Percentiles rank a stretch among this genome's conserved stretches.
Evolutionary conservation across 2,329 filamentous ascomycete species (phyloP).

Genomic region (Rhynchosporium secalis): DNA sequence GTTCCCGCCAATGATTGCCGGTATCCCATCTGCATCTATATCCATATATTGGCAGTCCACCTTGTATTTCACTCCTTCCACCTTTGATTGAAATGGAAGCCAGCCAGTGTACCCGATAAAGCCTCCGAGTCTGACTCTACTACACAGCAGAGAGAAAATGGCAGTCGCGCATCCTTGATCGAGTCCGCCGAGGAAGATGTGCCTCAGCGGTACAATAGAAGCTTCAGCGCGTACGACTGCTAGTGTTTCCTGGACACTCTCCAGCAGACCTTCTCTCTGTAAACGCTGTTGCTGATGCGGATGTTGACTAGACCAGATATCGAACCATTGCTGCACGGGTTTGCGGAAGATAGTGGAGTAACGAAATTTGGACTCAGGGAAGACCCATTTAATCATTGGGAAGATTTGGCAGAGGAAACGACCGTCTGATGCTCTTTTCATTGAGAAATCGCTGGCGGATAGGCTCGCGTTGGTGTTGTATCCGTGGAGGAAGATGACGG

Average conservation of each 20-base stretch:
- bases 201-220: constrained; percentile 40
- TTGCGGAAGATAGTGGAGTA: constrained; percentile 36
- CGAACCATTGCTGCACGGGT: constrained; percentile 50
- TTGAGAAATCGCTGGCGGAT: constrained; percentile 46
- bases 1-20: not conserved
- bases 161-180: constrained; percentile 48
- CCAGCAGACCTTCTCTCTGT: constrained; percentile 44
- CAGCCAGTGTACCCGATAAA: not conserved
- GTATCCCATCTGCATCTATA: not conserved
- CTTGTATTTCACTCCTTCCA: not conserved
- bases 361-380: constrained; percentile 31
- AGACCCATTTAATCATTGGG: constrained; percentile 26
- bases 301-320: constrained; percentile 44
- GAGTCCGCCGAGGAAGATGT: constrained; percentile 48
- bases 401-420: constrained; percentile 22
- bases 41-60: not conserved
- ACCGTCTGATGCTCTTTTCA: constrained; percentile 38
- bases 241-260: constrained; percentile 42
- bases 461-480: constrained; percentile 44
- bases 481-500: constrained; percentile 44
- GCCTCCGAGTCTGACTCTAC: not conserved
- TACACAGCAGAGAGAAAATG: constrained; percentile 43
- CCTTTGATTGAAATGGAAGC: not conserved
- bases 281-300: constrained; percentile 46
- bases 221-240: constrained; percentile 43